These are phyloP conservation scores for Pleurotus pulmonarius DNA, from an alignment of 768 basidiomycete genomes.

Conservation along the genomic window DNA sequence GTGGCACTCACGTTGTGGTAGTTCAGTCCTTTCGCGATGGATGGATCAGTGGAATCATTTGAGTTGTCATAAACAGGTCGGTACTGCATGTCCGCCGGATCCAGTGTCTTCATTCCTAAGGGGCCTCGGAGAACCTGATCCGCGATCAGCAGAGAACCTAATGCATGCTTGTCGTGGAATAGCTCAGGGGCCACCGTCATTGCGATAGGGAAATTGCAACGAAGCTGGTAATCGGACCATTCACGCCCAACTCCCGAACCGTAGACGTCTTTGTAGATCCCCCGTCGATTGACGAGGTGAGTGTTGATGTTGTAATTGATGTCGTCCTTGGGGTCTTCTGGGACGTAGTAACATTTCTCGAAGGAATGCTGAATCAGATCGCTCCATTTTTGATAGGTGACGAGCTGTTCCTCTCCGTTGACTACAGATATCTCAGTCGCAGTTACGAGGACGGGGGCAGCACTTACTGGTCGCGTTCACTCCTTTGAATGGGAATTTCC, in stretches of 20 bases:
- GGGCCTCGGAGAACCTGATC: slow-evolving; percentile 82
- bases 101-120: slow-evolving; percentile 95
- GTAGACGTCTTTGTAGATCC: slow-evolving; percentile 98
- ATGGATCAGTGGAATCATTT: slow-evolving; percentile 81
- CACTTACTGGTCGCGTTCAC: slow-evolving; percentile 74
- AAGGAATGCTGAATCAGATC: slow-evolving; percentile 82
- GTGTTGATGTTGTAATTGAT: slow-evolving; percentile 64
- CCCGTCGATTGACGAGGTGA: slow-evolving; percentile 77
- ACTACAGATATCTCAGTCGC: slow-evolving; percentile 39
- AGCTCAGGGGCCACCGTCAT: slow-evolving; percentile 97
- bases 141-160: slow-evolving; percentile 75
- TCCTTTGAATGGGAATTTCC: slow-evolving; percentile 87
- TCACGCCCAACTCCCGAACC: slow-evolving; percentile 84
- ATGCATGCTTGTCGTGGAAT: slow-evolving; percentile 77
- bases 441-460: background rate
- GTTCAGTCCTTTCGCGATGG: slow-evolving; percentile 90
- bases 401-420: slow-evolving; percentile 57
- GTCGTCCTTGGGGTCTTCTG: slow-evolving; percentile 73
- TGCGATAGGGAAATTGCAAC: slow-evolving; percentile 91
- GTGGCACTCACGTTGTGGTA: slow-evolving; percentile 72
- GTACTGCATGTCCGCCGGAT: slow-evolving; percentile 85
- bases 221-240: slow-evolving; percentile 97
- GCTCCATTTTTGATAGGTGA: slow-evolving; percentile 91
- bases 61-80: slow-evolving; percentile 91
- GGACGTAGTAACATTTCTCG: slow-evolving; percentile 89